Base-by-base conservation (phyloP, 2,329 filamentous ascomycete genomes). In the Nigrospora osmanthi region DNA sequence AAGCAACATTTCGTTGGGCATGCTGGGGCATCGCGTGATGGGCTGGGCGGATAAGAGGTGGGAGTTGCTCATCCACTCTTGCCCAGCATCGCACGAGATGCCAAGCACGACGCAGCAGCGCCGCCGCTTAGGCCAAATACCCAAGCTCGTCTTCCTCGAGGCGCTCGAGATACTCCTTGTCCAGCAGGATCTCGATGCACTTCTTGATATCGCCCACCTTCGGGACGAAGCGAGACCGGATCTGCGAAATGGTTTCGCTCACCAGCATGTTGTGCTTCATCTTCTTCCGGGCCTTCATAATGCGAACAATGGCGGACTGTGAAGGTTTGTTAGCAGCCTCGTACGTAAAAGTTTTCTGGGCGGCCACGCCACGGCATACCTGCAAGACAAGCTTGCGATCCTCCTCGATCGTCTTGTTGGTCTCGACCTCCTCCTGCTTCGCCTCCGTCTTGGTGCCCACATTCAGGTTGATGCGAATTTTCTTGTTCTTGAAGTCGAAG, bases 251-350 rank as follows among this genome's bases (percentile, higher is more conserved):
- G 19, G 90, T 94, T 69, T 98, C 93, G 60, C 88, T 85, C 44
- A 98, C 89, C 12, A 98, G 83, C 61, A 93, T 86, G 49, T 85
- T 83, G 69, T 98, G 91, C 80, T 96, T 97, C 88, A 97, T 94
- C 71, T 85, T 88, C 81, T 98, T 97, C 49, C 93, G 85, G 4
- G 91, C 94, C 74, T 98, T 98, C 93, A 98, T 98, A 72, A 98
- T 96, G 60, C 93, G 88, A 46, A 98, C 93, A 65, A 98, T 97
- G 19, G 91, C 90, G 50, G 93, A 97, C 91, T 98, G 53, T 11
- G 45, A 42, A 50, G 37, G 13, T 42, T 34, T 52, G 19, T 47
- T 52, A 46, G 47, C 9, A 43, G 40, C 35, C 19, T 23, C 31
- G 6, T 7, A 28, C 35, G 35, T 6, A 36, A 39, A 30, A 32